phyloP scores from a whole-genome alignment of 805 yeast genomes.

The Spathaspora sp. region DNA sequence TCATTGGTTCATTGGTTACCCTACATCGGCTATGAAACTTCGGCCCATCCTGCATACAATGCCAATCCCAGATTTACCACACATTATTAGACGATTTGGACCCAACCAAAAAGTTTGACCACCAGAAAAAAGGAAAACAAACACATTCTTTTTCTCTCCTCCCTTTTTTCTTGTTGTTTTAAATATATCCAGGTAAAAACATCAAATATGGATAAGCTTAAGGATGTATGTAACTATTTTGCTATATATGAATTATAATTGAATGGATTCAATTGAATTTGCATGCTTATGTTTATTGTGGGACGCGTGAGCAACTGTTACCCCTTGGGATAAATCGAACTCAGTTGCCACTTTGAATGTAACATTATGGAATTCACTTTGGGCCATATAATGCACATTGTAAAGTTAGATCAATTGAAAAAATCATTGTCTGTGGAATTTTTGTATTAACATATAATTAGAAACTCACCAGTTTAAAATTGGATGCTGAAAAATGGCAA shows the following conservation, averaged over 20 bases:
- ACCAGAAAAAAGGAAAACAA: constrained; percentile 1
- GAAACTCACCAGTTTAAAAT: constrained; percentile 86
- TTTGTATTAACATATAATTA: constrained; percentile 17
- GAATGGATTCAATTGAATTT: not conserved
- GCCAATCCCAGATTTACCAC: too few relatives aligned
- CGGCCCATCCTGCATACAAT: too few relatives aligned
- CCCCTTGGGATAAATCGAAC: not conserved
- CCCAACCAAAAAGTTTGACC: constrained; percentile 1
- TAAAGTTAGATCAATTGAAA: not conserved
- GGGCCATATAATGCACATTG: not conserved
- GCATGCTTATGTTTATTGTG: not conserved
- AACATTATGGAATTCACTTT: not conserved
- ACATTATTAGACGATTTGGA: not conserved
- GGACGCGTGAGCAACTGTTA: not conserved
- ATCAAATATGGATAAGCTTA: constrained; percentile 55
- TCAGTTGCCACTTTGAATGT: not conserved
- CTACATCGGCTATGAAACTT: too few relatives aligned
- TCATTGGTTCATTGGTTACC: too few relatives aligned
- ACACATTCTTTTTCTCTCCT: constrained; percentile 3
- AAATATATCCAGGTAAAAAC: not conserved
- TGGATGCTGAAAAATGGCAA: constrained; percentile 97
- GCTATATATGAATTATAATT: not conserved
- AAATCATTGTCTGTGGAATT: not conserved
- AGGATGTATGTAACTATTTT: constrained; percentile 44
- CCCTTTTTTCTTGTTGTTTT: not conserved